Evolutionary conservation across 176 grass and related monocot species (phyloP).

Genomic region (Phragmites australis): DNA sequence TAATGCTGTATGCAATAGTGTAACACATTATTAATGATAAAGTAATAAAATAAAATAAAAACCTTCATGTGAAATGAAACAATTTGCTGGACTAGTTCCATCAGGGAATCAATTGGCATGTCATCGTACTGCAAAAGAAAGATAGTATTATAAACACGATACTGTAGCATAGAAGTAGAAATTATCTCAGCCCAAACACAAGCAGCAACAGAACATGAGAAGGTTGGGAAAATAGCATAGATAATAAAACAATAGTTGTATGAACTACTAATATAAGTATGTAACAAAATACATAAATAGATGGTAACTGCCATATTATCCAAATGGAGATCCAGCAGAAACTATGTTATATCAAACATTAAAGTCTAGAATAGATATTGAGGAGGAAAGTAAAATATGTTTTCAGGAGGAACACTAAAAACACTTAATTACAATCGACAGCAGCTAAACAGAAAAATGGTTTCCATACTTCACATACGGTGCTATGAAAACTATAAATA

Average conservation of each 20-base stretch:
- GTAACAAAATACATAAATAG: background rate
- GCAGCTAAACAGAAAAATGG: constrained; percentile 1
- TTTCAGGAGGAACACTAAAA: constrained; percentile 5
- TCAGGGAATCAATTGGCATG: constrained; percentile 61
- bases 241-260: too few relatives aligned
- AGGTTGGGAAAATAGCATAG: background rate
- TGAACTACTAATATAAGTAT: too few relatives aligned
- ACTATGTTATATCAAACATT: background rate
- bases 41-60: constrained; percentile 14
- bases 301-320: background rate
- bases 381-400: background rate
- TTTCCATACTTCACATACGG: background rate
- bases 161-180: background rate
- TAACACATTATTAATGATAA: constrained; percentile 5
- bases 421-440: constrained; percentile 22
- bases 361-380: background rate
- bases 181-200: background rate
- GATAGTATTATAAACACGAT: background rate
- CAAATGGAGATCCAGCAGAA: background rate
- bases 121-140: constrained; percentile 52
- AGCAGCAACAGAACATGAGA: background rate
- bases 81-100: constrained; percentile 77
- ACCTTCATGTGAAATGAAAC: constrained; percentile 84
- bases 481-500: background rate
- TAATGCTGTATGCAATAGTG: background rate